Percentiles rank a stretch among this genome's conserved stretches.
Conservation (phyloP, 176 grass and related monocot genomes). For the Hyparrhenia diplandra region DNA sequence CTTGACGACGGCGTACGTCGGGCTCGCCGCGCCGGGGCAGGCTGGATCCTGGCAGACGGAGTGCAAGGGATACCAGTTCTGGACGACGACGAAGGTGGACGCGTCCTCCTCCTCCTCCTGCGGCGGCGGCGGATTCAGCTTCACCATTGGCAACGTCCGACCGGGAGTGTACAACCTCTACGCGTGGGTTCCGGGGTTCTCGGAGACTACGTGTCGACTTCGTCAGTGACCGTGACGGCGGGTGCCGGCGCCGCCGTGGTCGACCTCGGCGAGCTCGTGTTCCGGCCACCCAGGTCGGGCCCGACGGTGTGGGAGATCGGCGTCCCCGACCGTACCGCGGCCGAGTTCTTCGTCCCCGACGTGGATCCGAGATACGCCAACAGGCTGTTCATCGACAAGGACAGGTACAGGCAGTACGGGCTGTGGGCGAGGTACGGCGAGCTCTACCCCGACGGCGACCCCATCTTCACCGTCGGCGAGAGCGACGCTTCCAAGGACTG, state of each 20-base stretch:
- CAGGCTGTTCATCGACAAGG: conserved; percentile 32
- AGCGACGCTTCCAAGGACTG: conserved; percentile 65
- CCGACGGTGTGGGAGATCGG: conserved; percentile 85
- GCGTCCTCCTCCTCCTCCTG: neutral
- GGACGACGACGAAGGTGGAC: conserved; percentile 7
- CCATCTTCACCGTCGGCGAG: conserved; percentile 58
- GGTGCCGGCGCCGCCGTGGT: neutral
- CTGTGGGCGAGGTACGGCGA: conserved; percentile 80
- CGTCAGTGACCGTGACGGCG: conserved; percentile 30
- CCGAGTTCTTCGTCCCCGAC: conserved; percentile 71
- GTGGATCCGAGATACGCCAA: conserved; percentile 41
- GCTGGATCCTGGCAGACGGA: conserved; percentile 53
- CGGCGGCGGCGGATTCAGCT: conserved; percentile 19
- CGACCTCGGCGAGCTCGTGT: conserved; percentile 46
- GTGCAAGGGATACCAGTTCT: conserved; percentile 74
- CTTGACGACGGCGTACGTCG: conserved; percentile 23
- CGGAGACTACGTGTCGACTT: conserved; percentile 57
- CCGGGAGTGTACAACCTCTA: conserved; percentile 41
- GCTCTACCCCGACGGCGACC: conserved; percentile 46
- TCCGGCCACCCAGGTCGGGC: conserved; percentile 60
- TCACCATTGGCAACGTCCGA: conserved; percentile 48
- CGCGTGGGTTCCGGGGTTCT: conserved; percentile 64
- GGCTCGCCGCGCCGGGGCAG: conserved; percentile 52
- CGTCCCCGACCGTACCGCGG: conserved; percentile 58
- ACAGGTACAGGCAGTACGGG: conserved; percentile 84